These are phyloP conservation scores for Tolypocladium inflatum DNA, from an alignment of 2,329 filamentous ascomycete genomes.

Conservation along the genomic window DNA sequence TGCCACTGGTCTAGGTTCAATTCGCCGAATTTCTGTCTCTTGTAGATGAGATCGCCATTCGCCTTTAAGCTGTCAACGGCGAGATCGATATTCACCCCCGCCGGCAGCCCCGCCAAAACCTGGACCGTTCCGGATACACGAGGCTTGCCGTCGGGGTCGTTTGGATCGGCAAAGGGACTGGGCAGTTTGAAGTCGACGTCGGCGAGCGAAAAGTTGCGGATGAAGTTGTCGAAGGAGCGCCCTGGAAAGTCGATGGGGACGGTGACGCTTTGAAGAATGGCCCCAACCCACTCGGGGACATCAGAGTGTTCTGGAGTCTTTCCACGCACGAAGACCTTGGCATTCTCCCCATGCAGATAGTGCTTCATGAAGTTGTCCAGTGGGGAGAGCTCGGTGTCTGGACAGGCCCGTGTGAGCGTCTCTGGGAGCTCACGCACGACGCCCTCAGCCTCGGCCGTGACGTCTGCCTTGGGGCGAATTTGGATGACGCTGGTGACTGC, in stretches of 20 bases:
- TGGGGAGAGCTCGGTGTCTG: constrained; percentile 68
- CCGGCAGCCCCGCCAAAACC: constrained; percentile 68
- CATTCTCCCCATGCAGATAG: constrained; percentile 72
- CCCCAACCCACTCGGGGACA: constrained; percentile 73
- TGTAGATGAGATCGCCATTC: constrained; percentile 71
- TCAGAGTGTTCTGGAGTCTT: constrained; percentile 54
- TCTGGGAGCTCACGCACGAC: constrained; percentile 66
- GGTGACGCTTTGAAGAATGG: constrained; percentile 72
- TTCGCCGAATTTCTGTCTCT: constrained; percentile 67
- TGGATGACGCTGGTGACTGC: constrained; percentile 59
- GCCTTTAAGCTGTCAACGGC: constrained; percentile 70
- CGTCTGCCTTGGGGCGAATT: constrained; percentile 57
- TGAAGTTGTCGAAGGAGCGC: constrained; percentile 68
- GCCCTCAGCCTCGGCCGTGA: constrained; percentile 62
- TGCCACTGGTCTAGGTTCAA: constrained; percentile 79
- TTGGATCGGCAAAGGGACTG: constrained; percentile 67
- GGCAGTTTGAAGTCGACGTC: constrained; percentile 83
- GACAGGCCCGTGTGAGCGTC: constrained; percentile 63
- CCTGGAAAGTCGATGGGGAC: constrained; percentile 80
- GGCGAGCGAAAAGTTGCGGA: constrained; percentile 78
- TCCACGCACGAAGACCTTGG: constrained; percentile 75
- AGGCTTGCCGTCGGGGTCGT: constrained; percentile 62
- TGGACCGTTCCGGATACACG: constrained; percentile 75
- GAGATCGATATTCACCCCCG: constrained; percentile 79
- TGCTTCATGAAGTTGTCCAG: constrained; percentile 71